phyloP scores from a whole-genome alignment of 75 land plant genomes.

The Sequoiadendron giganteum region DNA sequence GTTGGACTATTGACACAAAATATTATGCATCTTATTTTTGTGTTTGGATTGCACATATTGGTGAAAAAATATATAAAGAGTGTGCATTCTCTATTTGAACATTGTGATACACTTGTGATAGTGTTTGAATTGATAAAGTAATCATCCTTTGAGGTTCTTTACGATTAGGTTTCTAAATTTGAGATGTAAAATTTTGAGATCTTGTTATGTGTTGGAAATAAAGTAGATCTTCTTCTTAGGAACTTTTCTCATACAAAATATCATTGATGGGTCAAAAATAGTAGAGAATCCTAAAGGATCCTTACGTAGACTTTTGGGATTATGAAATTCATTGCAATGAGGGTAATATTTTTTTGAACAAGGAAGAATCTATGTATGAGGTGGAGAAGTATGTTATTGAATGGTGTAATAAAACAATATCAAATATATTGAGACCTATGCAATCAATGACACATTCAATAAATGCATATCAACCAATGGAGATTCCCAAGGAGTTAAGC shows the following conservation, averaged over 20 bases:
- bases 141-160: conserved; percentile 52
- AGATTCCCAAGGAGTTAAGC: conserved; percentile 83
- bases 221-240: conserved; percentile 81
- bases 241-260: conserved; percentile 84
- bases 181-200: conserved; percentile 70
- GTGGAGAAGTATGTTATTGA: conserved; percentile 55
- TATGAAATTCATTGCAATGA: conserved; percentile 76
- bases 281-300: conserved; percentile 58
- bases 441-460: conserved; percentile 79
- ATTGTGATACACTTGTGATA: conserved; percentile 79
- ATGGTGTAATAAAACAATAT: conserved; percentile 80
- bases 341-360: conserved; percentile 57
- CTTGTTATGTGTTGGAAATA: conserved; percentile 87
- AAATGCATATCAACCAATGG: conserved; percentile 89
- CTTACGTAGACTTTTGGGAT: conserved; percentile 56
- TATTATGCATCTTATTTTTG: conserved; percentile 93
- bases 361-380: conserved; percentile 50
- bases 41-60: conserved; percentile 64
- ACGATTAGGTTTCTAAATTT: conserved; percentile 65
- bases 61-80: conserved; percentile 34
- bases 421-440: conserved; percentile 93
- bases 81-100: conserved; percentile 19
- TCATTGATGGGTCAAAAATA: conserved; percentile 54
- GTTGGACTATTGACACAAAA: conserved; percentile 96
- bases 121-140: conserved; percentile 87